Percentiles rank a stretch among this genome's conserved stretches.
Conservation (phyloP, 139 green algal species). For the Trebouxia sp. region DNA sequence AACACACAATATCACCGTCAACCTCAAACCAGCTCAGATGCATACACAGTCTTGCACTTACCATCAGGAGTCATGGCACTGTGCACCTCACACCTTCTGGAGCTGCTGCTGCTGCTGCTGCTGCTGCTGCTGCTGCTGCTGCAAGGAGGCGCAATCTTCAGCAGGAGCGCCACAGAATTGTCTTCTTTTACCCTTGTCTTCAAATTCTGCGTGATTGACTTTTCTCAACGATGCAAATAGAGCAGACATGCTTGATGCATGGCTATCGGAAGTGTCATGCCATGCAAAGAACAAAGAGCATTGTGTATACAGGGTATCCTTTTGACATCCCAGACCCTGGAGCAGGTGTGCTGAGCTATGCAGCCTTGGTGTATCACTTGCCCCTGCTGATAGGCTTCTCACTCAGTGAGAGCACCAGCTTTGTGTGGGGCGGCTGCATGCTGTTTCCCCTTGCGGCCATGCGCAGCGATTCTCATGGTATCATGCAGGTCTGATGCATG, state of each 20-base stretch:
- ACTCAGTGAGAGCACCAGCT: conserved; percentile 52
- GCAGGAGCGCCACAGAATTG: not conserved
- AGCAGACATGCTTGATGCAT: too few relatives aligned
- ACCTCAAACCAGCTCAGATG: not conserved
- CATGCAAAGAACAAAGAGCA: not conserved
- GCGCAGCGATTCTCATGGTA: conserved; percentile 50
- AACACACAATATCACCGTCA: not conserved
- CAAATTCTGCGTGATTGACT: not conserved
- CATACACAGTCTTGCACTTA: too few relatives aligned
- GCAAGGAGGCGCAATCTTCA: not conserved
- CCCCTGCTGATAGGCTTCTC: conserved; percentile 83
- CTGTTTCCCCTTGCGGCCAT: conserved; percentile 66
- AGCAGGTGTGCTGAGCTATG: conserved; percentile 58
- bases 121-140: too few relatives aligned
- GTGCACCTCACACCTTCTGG: too few relatives aligned
- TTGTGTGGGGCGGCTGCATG: conserved; percentile 94
- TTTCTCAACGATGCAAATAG: too few relatives aligned
- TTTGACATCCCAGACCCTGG: conserved; percentile 74
- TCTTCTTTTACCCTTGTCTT: not conserved
- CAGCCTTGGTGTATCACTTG: conserved; percentile 74
- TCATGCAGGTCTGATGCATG: conserved; percentile 48
- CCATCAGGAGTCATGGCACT: too few relatives aligned
- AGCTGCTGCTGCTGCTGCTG: too few relatives aligned
- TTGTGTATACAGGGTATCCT: conserved; percentile 76
- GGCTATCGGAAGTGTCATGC: not conserved